Evolutionary conservation across 2,329 filamentous ascomycete species (phyloP).

Genomic region (Capronia coronata): DNA sequence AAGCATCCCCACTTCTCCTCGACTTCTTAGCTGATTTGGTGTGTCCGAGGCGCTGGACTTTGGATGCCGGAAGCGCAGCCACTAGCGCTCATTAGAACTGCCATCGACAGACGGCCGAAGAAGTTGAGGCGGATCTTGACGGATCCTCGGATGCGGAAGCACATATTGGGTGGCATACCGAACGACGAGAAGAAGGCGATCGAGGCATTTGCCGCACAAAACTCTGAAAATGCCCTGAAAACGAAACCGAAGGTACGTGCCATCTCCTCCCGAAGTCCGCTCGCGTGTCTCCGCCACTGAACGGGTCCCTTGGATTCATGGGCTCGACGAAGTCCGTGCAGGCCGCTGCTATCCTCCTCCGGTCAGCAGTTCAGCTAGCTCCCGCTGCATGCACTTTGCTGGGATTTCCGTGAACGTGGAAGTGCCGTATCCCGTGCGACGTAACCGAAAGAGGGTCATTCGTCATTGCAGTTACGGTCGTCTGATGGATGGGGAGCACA

Average conservation of each 20-base stretch:
- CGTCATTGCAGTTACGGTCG: not conserved
- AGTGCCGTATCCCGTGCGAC: not conserved
- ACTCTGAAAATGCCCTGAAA: conserved; percentile 70
- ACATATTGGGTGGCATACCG: conserved; percentile 56
- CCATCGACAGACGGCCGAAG: conserved; percentile 66
- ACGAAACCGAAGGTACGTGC: conserved; percentile 70
- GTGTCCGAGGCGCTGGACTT: conserved; percentile 61
- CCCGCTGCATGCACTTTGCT: not conserved
- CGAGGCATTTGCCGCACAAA: conserved; percentile 63
- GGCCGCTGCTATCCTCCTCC: not conserved
- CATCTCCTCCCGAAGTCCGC: not conserved
- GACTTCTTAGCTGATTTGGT: conserved; percentile 2
- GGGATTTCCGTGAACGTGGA: conserved; percentile 2
- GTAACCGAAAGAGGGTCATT: not conserved
- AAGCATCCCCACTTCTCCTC: not conserved
- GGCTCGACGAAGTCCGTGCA: not conserved
- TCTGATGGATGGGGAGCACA: not conserved
- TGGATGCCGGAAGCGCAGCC: conserved; percentile 68
- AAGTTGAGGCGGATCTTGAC: conserved; percentile 63
- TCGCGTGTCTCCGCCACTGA: not conserved
- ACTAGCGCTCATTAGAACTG: conserved; percentile 61
- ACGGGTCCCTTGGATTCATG: not conserved
- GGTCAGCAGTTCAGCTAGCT: not conserved
- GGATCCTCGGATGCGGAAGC: conserved; percentile 53
- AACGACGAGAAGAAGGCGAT: conserved; percentile 56